Evolutionary conservation across 345 rosid species (phyloP).

Genomic region (Kernera saxatilis): DNA sequence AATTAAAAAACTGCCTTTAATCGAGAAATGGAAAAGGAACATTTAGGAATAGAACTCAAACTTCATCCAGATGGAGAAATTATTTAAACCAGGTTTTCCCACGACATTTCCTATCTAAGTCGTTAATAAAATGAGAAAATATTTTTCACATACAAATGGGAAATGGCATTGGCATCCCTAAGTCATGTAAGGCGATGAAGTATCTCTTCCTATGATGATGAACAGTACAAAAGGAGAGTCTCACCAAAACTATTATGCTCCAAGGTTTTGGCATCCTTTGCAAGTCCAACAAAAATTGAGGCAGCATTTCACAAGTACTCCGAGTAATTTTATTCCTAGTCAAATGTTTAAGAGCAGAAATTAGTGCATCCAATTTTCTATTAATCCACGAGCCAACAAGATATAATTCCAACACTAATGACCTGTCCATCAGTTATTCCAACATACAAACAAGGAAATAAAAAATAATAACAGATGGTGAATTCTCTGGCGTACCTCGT

Average conservation of each 20-base stretch:
- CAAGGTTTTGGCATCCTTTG: constrained; percentile 58
- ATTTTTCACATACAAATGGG: constrained; percentile 7
- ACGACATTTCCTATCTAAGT: not conserved
- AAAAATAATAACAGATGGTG: not conserved
- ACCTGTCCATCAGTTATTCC: constrained; percentile 5
- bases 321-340: constrained; percentile 45
- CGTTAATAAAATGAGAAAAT: not conserved
- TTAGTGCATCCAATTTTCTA: constrained; percentile 25
- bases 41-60: not conserved
- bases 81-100: not conserved
- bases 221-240: constrained; percentile 18
- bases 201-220: not conserved
- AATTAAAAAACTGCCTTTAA: not conserved
- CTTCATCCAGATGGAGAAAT: not conserved
- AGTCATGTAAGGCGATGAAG: not conserved
- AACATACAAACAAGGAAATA: not conserved
- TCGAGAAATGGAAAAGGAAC: not conserved
- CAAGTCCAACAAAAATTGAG: constrained; percentile 49
- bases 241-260: constrained; percentile 73
- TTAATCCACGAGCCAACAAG: not conserved
- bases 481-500: constrained; percentile 41
- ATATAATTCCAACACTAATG: not conserved
- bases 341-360: constrained; percentile 28
- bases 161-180: not conserved
- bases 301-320: constrained; percentile 43